phyloP scores from a whole-genome alignment of 1,139 yeast genomes.

The Kodamaea anthophila region DNA sequence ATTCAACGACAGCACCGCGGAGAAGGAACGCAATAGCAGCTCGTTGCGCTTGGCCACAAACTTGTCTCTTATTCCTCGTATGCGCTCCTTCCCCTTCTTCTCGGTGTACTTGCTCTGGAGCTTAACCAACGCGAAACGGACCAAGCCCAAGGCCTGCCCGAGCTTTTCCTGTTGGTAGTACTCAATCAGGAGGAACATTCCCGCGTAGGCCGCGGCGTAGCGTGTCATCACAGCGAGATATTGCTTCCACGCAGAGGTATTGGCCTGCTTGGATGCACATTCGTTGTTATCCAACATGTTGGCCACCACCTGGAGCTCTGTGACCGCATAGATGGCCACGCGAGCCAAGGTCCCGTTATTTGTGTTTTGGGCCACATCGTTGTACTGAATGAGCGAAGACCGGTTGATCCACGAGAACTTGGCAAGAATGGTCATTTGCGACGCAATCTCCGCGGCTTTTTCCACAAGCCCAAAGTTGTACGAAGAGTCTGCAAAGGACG shows the following conservation, averaged over 20 bases:
- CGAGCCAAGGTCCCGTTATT: slow-evolving; percentile 39
- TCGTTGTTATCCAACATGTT: slow-evolving; percentile 3
- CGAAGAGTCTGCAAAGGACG: slow-evolving; percentile 1
- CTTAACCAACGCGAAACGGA: slow-evolving; percentile 33
- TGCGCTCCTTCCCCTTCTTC: slow-evolving; percentile 12
- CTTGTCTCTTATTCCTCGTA: slow-evolving; percentile 21
- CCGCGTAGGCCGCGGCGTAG: slow-evolving; percentile 39
- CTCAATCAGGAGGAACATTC: slow-evolving; percentile 37
- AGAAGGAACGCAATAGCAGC: slow-evolving; percentile 23
- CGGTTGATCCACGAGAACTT: slow-evolving; percentile 39
- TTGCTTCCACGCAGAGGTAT: slow-evolving; percentile 25
- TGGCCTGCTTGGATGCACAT: slow-evolving; percentile 7
- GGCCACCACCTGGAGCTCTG: slow-evolving; percentile 22
- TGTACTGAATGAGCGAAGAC: slow-evolving; percentile 18
- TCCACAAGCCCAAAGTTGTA: slow-evolving; percentile 16
- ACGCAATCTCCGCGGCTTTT: slow-evolving; percentile 26
- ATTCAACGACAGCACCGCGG: slow-evolving; percentile 33
- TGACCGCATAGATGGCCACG: slow-evolving; percentile 35
- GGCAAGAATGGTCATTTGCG: slow-evolving; percentile 37
- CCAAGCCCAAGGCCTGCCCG: slow-evolving; percentile 40
- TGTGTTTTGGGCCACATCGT: slow-evolving; percentile 24
- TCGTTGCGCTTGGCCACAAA: slow-evolving; percentile 27
- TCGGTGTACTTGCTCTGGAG: slow-evolving; percentile 31
- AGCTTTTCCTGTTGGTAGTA: slow-evolving; percentile 34
- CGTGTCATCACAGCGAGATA: slow-evolving; percentile 29